Conservation (phyloP, 352 stramenopile species). For the Globisporangium cystogenes region DNA sequence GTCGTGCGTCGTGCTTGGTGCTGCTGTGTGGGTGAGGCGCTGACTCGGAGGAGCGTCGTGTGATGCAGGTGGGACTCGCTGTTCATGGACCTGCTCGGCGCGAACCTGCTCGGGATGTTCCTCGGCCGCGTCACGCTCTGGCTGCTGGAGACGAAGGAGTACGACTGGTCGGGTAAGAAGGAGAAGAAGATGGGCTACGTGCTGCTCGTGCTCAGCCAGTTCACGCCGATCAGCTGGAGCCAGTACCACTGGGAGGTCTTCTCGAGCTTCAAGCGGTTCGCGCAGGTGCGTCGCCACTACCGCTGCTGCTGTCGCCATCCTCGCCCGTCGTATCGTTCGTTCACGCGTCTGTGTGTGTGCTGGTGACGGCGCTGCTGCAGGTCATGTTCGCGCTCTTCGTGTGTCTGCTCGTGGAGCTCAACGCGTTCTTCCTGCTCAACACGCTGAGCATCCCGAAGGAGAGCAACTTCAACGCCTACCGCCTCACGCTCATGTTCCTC, state of each 20-base stretch:
- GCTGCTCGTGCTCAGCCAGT: slow-evolving; percentile 74
- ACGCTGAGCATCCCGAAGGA: slow-evolving; percentile 85
- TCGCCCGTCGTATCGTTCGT: no score
- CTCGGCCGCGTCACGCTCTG: slow-evolving; percentile 67
- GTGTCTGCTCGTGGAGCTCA: slow-evolving; percentile 85
- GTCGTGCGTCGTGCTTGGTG: no score
- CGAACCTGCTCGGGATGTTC: slow-evolving; percentile 89
- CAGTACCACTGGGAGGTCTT: slow-evolving; percentile 92
- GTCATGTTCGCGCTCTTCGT: slow-evolving; percentile 85
- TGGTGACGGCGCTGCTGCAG: slow-evolving; percentile 13
- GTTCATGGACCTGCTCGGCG: slow-evolving; percentile 88
- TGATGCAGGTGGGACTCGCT: slow-evolving; percentile 88
- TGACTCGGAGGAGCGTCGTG: neutral
- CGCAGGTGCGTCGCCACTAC: slow-evolving; percentile 40
- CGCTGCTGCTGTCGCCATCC: no score
- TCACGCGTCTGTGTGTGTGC: neutral
- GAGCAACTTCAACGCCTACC: slow-evolving; percentile 81
- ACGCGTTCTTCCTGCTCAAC: slow-evolving; percentile 92
- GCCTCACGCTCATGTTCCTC: slow-evolving; percentile 72
- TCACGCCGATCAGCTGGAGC: slow-evolving; percentile 86
- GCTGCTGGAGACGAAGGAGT: slow-evolving; percentile 83
- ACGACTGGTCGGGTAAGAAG: slow-evolving; percentile 86
- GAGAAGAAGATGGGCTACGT: slow-evolving; percentile 66
- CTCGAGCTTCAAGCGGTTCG: slow-evolving; percentile 87
- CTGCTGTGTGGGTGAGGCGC: no score